Conservation (phyloP, 2,329 filamentous ascomycete species). For the Colletotrichum neosansevieriae region DNA sequence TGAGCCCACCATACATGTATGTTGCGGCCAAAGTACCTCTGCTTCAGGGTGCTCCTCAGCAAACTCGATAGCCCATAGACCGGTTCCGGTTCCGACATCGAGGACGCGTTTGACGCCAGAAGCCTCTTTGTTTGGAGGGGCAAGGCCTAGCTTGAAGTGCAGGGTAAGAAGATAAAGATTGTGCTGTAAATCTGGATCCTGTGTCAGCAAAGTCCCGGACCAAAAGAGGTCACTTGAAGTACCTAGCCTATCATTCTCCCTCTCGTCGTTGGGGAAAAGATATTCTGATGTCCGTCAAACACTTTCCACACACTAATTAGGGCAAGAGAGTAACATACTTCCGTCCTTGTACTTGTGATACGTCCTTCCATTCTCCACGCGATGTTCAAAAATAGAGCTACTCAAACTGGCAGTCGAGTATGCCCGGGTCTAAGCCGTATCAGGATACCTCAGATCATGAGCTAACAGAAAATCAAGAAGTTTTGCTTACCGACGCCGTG, state of each 20-base stretch:
- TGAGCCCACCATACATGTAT: background rate
- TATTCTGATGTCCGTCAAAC: constrained; percentile 41
- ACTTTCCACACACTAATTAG: too few relatives aligned
- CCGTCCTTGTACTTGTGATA: too few relatives aligned
- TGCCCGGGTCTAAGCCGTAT: too few relatives aligned
- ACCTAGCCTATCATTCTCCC: constrained; percentile 46
- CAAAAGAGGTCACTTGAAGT: background rate
- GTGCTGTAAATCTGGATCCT: constrained; percentile 50
- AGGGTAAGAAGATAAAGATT: constrained; percentile 49
- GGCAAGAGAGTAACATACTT: too few relatives aligned
- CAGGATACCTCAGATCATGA: too few relatives aligned
- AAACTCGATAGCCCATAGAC: constrained; percentile 35
- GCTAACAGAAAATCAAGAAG: too few relatives aligned
- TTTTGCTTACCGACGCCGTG: too few relatives aligned
- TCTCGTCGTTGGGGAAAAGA: constrained; percentile 44
- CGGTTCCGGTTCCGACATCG: constrained; percentile 29
- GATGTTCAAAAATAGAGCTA: too few relatives aligned
- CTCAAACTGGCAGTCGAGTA: too few relatives aligned
- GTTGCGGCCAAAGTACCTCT: constrained; percentile 28
- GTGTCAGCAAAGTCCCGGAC: background rate
- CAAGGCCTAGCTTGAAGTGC: constrained; percentile 46
- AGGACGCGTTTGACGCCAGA: constrained; percentile 42
- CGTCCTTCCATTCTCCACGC: too few relatives aligned
- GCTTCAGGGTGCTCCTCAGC: constrained; percentile 45
- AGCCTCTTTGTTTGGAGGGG: constrained; percentile 40